Conservation (phyloP, 352 stramenopile genomes). For the Phytopythium kandeliae region DNA sequence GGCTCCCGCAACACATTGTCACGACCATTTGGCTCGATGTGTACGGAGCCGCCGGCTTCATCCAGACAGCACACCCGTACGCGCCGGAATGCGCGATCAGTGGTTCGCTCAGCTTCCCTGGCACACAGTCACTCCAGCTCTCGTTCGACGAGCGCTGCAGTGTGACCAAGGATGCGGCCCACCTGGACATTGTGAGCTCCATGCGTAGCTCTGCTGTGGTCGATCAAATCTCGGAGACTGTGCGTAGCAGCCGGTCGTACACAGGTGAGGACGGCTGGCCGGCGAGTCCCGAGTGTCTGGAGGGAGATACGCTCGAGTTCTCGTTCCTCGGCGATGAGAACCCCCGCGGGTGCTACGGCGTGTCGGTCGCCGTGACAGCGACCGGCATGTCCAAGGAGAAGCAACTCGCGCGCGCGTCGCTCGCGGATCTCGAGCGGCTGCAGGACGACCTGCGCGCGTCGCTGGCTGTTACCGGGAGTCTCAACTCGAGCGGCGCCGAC, state of each 20-base stretch:
- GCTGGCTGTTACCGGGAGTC: not conserved
- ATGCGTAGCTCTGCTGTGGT: slow-evolving; percentile 5
- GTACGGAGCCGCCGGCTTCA: slow-evolving; percentile 49
- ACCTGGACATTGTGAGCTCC: slow-evolving; percentile 19
- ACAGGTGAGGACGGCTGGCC: slow-evolving; percentile 44
- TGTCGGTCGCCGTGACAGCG: slow-evolving; percentile 53
- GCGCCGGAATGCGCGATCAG: slow-evolving; percentile 12
- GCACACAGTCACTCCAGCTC: slow-evolving; percentile 45
- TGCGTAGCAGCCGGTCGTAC: slow-evolving; percentile 23
- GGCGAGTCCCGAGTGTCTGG: slow-evolving; percentile 36
- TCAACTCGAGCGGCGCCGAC: not conserved
- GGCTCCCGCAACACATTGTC: slow-evolving; percentile 48
- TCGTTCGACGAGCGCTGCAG: slow-evolving; percentile 67
- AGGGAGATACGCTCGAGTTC: slow-evolving; percentile 59
- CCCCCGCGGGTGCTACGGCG: slow-evolving; percentile 40
- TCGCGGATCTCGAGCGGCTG: slow-evolving; percentile 31
- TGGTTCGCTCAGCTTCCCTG: slow-evolving; percentile 43
- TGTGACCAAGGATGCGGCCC: slow-evolving; percentile 15
- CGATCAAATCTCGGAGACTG: slow-evolving; percentile 8
- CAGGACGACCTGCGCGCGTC: slow-evolving; percentile 18
- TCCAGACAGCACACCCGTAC: slow-evolving; percentile 72
- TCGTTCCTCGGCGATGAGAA: slow-evolving; percentile 57
- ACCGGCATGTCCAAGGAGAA: slow-evolving; percentile 56
- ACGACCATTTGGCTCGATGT: slow-evolving; percentile 74
- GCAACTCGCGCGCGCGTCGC: slow-evolving; percentile 44